Base-by-base conservation (phyloP, 768 basidiomycete species). In the Punctularia strigosozonata region DNA sequence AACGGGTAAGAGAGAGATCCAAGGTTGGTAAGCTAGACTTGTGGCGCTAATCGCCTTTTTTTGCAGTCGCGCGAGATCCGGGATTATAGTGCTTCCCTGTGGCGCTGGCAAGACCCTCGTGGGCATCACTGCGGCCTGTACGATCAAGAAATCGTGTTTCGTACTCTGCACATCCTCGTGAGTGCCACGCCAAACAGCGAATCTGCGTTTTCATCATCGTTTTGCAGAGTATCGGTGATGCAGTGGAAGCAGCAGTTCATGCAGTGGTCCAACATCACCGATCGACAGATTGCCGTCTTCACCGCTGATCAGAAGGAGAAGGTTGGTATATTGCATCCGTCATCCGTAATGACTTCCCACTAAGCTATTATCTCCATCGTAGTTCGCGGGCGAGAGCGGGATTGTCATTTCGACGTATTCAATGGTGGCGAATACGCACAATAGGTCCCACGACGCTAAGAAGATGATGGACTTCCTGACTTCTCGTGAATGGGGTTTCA, bases 391-490 rank as follows among this genome's bases (percentile, higher is more conserved):
- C 17, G 91, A 94, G 32, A 90, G 94, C 46, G 95, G 95, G 25
- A 97, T 99, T 45, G 92, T 99, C 23, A 84, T 99, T 19, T 98
- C 94, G 23, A 98, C 95, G 8, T 99, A 99, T 57, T 97, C 94
- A 4, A 99, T 99, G 95, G 92, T 99, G 37, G 94, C 95, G 22
- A 97, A 97, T 56, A 95, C 90, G 3, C 87, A 91, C 52, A 95
- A 97, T 57, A 77, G 95, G 47, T 95, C 95, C n/a, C 90, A 98
- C 56, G 91, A 94, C 54, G 87, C 95, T 14, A 91, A 95, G 66
- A 95, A 98, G 67, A 97, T 98, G 88, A 99, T 99, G 95, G 92
- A 99, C 48, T 99, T 98, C 54, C 59, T 99, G 32, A 89, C 89
- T 21, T 91, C 89, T n/a, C 69, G 94, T 39, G 95, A 99, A 60